Evolutionary conservation across 2,329 filamentous ascomycete species (phyloP).

Genomic region (Colletotrichum cordylinicola): DNA sequence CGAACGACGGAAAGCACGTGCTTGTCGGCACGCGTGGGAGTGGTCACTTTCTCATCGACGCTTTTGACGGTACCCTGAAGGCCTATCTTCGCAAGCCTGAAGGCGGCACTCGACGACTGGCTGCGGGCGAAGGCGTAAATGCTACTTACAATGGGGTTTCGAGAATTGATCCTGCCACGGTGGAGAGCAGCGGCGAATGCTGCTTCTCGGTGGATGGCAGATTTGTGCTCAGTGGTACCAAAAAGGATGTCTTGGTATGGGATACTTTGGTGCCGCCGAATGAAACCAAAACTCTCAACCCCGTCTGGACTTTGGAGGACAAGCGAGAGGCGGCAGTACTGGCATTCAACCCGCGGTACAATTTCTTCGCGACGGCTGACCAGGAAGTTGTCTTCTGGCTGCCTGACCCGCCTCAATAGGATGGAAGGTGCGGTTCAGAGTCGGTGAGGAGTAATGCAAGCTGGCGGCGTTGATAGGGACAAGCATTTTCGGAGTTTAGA

Average conservation of each 20-base stretch:
- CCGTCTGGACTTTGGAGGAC: slow-evolving; percentile 69
- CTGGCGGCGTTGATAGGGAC: background rate
- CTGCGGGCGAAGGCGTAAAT: slow-evolving; percentile 54
- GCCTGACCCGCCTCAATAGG: slow-evolving; percentile 66
- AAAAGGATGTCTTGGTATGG: slow-evolving; percentile 83
- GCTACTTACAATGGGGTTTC: slow-evolving; percentile 43
- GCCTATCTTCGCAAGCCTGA: slow-evolving; percentile 70
- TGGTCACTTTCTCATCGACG: slow-evolving; percentile 92
- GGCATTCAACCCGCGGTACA: slow-evolving; percentile 89
- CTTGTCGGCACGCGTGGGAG: slow-evolving; percentile 83
- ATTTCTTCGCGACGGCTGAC: slow-evolving; percentile 90
- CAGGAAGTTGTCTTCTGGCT: slow-evolving; percentile 83
- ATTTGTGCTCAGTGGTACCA: slow-evolving; percentile 82
- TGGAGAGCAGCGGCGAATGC: slow-evolving; percentile 75
- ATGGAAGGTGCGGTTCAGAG: background rate
- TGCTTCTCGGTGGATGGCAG: slow-evolving; percentile 91
- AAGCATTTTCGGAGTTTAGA: slow-evolving; percentile 11
- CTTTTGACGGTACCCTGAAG: slow-evolving; percentile 82
- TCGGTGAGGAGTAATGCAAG: background rate
- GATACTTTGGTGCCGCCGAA: slow-evolving; percentile 69
- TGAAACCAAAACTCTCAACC: slow-evolving; percentile 65
- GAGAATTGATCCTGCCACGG: slow-evolving; percentile 45
- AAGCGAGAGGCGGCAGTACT: slow-evolving; percentile 75
- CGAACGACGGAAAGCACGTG: slow-evolving; percentile 90
- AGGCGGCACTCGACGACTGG: slow-evolving; percentile 58